Conservation (phyloP, 352 stramenopile species). For the Phytophthora fragariae region DNA sequence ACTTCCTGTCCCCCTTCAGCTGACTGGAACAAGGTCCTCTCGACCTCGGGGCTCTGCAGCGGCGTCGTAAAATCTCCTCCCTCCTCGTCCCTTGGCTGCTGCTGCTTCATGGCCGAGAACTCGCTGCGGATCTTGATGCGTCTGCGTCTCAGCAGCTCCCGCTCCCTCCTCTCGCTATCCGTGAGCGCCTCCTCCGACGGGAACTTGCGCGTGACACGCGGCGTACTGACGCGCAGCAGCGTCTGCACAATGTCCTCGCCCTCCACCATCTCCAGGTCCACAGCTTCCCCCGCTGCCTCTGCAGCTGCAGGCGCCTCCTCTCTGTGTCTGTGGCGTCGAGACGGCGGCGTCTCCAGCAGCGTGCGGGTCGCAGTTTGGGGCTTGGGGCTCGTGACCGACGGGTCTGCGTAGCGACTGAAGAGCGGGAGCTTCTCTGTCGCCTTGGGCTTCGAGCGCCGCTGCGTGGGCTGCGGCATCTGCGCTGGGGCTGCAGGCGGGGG, state of each 20-base stretch:
- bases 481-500: not conserved
- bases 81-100: slow-evolving; percentile 18
- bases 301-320: not conserved
- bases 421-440: slow-evolving; percentile 6
- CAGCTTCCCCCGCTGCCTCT: slow-evolving; percentile 26
- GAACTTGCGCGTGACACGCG: slow-evolving; percentile 54
- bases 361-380: not conserved
- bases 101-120: slow-evolving; percentile 44
- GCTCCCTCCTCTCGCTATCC: slow-evolving; percentile 60
- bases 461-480: too few species aligned
- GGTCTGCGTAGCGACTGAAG: slow-evolving; percentile 38
- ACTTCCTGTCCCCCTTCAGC: not conserved
- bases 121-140: slow-evolving; percentile 50
- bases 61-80: not conserved
- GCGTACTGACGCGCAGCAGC: slow-evolving; percentile 53
- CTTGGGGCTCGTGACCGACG: slow-evolving; percentile 24
- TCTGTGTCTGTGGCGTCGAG: not conserved
- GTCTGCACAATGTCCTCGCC: slow-evolving; percentile 66
- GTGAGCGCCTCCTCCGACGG: slow-evolving; percentile 54
- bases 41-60: slow-evolving; percentile 3
- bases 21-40: slow-evolving; percentile 17
- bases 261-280: slow-evolving; percentile 71
- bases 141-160: slow-evolving; percentile 52
- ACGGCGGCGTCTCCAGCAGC: slow-evolving; percentile 19
- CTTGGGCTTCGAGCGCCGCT: too few species aligned